A percentile compares a stretch with the other conserved stretches of the same genome.
Conservation (phyloP, 129 eudicot genomes). For the Pittosporum tobira region DNA sequence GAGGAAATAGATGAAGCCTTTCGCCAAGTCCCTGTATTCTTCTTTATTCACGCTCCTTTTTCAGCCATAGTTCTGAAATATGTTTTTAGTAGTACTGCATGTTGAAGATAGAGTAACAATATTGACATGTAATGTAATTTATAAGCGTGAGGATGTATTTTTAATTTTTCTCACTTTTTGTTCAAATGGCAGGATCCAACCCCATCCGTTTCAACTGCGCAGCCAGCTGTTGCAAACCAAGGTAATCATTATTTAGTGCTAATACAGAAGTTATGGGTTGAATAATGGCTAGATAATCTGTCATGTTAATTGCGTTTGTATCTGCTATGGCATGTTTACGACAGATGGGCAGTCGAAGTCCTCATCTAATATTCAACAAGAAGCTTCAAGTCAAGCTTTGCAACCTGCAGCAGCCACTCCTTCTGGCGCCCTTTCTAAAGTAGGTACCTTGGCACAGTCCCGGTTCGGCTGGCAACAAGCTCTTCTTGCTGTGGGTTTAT, state of each 20-base stretch:
- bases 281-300: background rate
- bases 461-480: constrained; percentile 81
- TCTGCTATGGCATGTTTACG: constrained; percentile 8
- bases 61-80: background rate
- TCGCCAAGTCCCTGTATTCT: constrained; percentile 81
- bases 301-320: background rate
- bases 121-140: too few species aligned
- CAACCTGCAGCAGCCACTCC: constrained; percentile 47
- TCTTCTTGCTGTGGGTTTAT: constrained; percentile 68
- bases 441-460: constrained; percentile 34
- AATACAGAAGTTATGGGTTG: constrained; percentile 6
- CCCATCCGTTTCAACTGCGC: constrained; percentile 51
- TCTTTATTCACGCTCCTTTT: background rate
- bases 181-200: constrained; percentile 58
- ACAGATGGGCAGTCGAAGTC: constrained; percentile 55
- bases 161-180: background rate
- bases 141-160: too few species aligned
- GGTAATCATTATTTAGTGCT: constrained; percentile 32
- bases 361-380: constrained; percentile 40
- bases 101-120: too few species aligned
- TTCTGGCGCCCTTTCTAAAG: constrained; percentile 34
- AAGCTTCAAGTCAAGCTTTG: constrained; percentile 40
- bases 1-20: constrained; percentile 99
- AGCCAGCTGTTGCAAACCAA: constrained; percentile 44
- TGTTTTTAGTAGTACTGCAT: background rate